Percentiles rank a stretch among this genome's conserved stretches.
phyloP scores from a whole-genome alignment of 148 eudicot genomes.

The Heliamphora exappendiculata region DNA sequence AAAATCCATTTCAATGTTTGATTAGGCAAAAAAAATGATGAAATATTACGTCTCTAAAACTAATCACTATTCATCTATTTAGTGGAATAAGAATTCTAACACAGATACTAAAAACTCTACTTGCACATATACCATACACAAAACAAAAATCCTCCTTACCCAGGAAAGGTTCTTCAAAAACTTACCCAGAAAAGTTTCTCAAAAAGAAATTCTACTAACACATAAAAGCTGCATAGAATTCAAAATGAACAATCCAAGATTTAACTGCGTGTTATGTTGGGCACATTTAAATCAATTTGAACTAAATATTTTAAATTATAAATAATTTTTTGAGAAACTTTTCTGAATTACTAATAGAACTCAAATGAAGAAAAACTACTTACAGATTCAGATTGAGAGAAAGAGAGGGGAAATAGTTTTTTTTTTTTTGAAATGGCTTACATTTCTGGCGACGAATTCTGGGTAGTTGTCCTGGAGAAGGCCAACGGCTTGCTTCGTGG shows the following conservation, averaged over 20 bases:
- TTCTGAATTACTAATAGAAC: background rate
- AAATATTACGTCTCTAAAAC: too few species aligned
- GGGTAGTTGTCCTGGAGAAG: constrained; percentile 73
- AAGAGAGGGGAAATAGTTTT: background rate
- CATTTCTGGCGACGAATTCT: constrained; percentile 64
- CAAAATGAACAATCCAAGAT: background rate
- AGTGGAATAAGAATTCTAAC: too few species aligned
- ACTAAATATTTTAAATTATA: too few species aligned
- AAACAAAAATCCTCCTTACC: too few species aligned
- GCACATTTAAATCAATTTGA: too few species aligned
- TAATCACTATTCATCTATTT: too few species aligned
- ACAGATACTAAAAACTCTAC: too few species aligned
- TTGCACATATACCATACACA: too few species aligned
- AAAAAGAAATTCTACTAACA: background rate
- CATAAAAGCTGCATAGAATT: background rate
- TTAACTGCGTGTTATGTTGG: background rate
- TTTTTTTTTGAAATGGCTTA: constrained; percentile 19
- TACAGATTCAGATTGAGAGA: background rate
- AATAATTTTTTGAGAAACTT: too few species aligned
- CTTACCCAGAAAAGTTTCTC: background rate
- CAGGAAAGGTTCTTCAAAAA: too few species aligned
- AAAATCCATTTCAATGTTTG: too few species aligned
- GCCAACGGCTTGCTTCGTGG: constrained; percentile 42
- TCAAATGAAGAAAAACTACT: background rate
- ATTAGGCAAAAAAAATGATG: too few species aligned